Conservation (phyloP, 495 filamentous ascomycete species). For the Pseudomonodictys pantanalensis region DNA sequence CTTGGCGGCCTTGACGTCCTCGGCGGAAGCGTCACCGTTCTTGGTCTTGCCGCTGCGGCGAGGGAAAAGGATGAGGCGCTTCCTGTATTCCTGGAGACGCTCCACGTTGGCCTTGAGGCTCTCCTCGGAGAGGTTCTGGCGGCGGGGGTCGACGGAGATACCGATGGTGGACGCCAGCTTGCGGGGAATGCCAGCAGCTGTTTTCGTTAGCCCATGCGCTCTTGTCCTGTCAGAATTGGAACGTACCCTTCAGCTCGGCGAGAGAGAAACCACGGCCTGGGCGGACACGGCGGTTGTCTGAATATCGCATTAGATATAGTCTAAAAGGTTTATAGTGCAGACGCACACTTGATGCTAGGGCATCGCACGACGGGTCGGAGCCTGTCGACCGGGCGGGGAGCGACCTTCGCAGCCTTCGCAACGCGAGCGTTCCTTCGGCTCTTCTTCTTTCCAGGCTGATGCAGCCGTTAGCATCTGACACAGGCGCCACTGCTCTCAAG, state of each 20-base stretch:
- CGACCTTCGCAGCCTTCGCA: conserved; percentile 87
- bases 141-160: conserved; percentile 94
- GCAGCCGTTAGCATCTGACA: conserved; percentile 39
- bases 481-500: conserved; percentile 47
- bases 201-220: not conserved
- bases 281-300: conserved; percentile 85
- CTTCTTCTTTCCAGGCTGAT: conserved; percentile 90
- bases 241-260: conserved; percentile 76
- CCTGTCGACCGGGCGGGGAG: conserved; percentile 95
- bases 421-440: conserved; percentile 84
- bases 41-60: conserved; percentile 89
- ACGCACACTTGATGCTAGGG: conserved; percentile 75
- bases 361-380: conserved; percentile 92
- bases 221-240: not conserved
- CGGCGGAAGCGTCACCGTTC: conserved; percentile 80
- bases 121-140: conserved; percentile 93
- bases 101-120: conserved; percentile 88
- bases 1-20: conserved; percentile 78
- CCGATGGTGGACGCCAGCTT: conserved; percentile 92
- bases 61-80: conserved; percentile 94
- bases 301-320: not conserved
- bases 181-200: conserved; percentile 95
- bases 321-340: not conserved
- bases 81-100: conserved; percentile 93
- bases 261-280: conserved; percentile 96